A percentile compares a stretch with the other conserved stretches of the same genome.
These are phyloP conservation scores for Schizothecium vesticola DNA, from an alignment of 495 filamentous ascomycete genomes.

Conservation along the genomic window DNA sequence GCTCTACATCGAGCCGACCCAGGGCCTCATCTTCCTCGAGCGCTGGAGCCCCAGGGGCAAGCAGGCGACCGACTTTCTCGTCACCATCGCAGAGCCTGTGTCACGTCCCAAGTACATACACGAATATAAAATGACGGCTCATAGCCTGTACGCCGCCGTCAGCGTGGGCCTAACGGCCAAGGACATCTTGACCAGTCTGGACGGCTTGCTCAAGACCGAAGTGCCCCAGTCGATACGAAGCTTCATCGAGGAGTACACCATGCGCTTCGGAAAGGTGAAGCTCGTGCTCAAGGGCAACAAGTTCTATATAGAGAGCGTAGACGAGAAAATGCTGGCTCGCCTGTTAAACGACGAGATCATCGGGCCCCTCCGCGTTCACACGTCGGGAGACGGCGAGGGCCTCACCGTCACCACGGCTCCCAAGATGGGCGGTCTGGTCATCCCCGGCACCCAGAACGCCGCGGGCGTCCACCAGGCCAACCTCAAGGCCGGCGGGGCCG, in stretches of 20 bases:
- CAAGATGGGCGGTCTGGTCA: conserved; percentile 84
- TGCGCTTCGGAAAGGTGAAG: conserved; percentile 91
- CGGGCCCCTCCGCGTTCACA: conserved; percentile 41
- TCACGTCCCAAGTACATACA: conserved; percentile 84
- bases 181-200: conserved; percentile 85
- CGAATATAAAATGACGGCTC: conserved; percentile 85
- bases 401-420: conserved; percentile 76
- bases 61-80: conserved; percentile 89
- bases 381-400: conserved; percentile 44
- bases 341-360: conserved; percentile 59
- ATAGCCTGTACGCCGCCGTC: conserved; percentile 91
- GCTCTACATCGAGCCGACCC: conserved; percentile 82
- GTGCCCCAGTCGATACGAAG: conserved; percentile 70
- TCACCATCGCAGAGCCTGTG: conserved; percentile 89
- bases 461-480: conserved; percentile 70
- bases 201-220: conserved; percentile 79
- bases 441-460: conserved; percentile 90
- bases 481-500: conserved; percentile 27
- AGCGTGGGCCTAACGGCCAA: conserved; percentile 80
- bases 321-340: conserved; percentile 76
- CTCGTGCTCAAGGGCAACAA: conserved; percentile 90
- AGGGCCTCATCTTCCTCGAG: conserved; percentile 87
- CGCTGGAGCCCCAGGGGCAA: conserved; percentile 82
- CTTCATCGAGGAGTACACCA: conserved; percentile 79
- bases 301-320: conserved; percentile 88